Percentiles rank a stretch among this genome's conserved stretches.
These are phyloP conservation scores for Rhododendron kiyosumense DNA, from an alignment of 148 eudicot species.

Conservation along the genomic window DNA sequence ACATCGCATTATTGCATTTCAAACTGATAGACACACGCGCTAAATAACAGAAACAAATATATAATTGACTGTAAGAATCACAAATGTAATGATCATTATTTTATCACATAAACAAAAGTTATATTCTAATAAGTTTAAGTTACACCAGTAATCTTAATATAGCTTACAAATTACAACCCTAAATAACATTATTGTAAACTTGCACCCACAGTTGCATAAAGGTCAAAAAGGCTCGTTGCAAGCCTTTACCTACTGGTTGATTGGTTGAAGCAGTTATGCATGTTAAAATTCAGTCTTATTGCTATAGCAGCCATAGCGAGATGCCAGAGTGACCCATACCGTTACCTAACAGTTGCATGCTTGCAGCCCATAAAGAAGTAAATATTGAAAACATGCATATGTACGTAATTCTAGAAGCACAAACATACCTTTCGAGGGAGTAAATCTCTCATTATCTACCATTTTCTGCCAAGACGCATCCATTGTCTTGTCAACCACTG, in stretches of 20 bases:
- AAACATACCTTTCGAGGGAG: slow-evolving; percentile 28
- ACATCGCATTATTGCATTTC: neutral
- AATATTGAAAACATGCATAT: neutral
- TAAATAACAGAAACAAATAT: neutral
- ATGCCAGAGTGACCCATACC: neutral
- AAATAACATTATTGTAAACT: neutral
- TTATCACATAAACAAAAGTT: neutral
- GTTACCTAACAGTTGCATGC: neutral
- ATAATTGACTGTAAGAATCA: neutral
- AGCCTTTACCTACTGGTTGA: neutral
- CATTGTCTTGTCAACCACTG: slow-evolving; percentile 31
- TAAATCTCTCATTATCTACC: slow-evolving; percentile 9
- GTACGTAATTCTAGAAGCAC: neutral
- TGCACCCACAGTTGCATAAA: neutral
- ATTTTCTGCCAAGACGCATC: slow-evolving; percentile 23
- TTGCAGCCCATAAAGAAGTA: neutral
- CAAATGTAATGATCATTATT: neutral
- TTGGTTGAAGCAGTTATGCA: neutral
- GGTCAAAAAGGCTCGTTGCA: neutral
- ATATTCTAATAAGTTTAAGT: neutral
- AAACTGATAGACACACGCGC: neutral
- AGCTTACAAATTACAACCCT: neutral
- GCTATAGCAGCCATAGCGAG: neutral
- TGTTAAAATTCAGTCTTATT: neutral
- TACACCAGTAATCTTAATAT: neutral